A percentile compares a stretch with the other conserved stretches of the same genome.
phyloP scores from a whole-genome alignment of 306 rosid genomes.

The Macrotyloma uniflorum region DNA sequence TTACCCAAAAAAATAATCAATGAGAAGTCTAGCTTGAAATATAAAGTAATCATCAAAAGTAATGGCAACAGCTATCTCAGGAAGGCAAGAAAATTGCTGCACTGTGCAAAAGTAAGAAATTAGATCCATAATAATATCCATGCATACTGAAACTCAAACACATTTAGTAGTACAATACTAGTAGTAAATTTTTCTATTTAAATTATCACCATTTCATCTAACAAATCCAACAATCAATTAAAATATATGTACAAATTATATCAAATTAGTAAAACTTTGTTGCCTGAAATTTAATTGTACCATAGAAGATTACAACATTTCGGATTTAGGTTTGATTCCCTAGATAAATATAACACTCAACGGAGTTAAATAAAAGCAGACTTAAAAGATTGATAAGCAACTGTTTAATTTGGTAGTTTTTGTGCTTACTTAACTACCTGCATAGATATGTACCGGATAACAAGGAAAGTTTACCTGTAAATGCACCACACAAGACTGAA shows the following conservation, averaged over 20 bases:
- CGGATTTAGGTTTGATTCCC: slow-evolving; percentile 13
- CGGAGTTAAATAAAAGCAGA: not conserved
- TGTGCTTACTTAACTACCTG: not conserved
- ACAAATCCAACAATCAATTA: not conserved
- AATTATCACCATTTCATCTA: slow-evolving; percentile 30
- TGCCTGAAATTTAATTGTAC: slow-evolving; percentile 7
- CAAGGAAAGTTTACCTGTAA: slow-evolving; percentile 66
- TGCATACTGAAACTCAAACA: not conserved
- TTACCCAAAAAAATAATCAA: not conserved
- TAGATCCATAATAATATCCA: not conserved
- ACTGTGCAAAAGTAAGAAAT: slow-evolving; percentile 9
- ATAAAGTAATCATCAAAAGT: slow-evolving; percentile 4
- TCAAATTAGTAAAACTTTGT: not conserved
- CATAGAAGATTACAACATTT: slow-evolving; percentile 24
- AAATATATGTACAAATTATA: slow-evolving; percentile 22
- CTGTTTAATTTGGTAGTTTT: not conserved
- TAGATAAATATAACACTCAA: not conserved
- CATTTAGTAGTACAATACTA: not conserved
- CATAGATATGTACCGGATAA: not conserved
- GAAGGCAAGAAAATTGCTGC: slow-evolving; percentile 15
- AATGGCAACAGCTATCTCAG: slow-evolving; percentile 7
- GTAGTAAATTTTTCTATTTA: slow-evolving; percentile 3
- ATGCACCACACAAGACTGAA: slow-evolving; percentile 99
- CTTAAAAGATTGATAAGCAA: not conserved
- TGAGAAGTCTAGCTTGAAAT: slow-evolving; percentile 26